Percentiles rank a stretch among this genome's conserved stretches.
Conservation (phyloP, 225 moss, liverwort and hornwort genomes). For the Climacium dendroides region DNA sequence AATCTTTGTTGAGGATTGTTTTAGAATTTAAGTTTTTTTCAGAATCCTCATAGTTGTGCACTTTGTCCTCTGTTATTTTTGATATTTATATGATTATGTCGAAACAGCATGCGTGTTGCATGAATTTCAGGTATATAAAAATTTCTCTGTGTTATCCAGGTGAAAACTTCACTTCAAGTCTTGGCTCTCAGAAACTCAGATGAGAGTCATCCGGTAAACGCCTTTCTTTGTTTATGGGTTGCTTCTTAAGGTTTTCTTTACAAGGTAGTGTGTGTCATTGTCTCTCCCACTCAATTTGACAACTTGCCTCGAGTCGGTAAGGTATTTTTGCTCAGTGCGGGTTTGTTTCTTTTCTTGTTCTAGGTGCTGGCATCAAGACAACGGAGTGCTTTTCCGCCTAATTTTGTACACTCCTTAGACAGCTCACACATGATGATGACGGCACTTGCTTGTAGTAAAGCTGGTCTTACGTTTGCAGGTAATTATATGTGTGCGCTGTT, state of each 20-base stretch:
- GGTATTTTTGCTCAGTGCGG: not conserved
- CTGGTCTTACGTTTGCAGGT: conserved; percentile 67
- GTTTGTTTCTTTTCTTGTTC: not conserved
- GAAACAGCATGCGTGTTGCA: not conserved
- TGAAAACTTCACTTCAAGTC: conserved; percentile 75
- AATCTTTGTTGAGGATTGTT: not conserved
- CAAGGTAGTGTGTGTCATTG: not conserved
- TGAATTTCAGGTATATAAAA: not conserved
- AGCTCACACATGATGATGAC: conserved; percentile 99
- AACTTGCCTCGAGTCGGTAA: not conserved
- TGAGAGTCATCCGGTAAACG: conserved; percentile 53
- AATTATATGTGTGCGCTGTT: too few relatives aligned
- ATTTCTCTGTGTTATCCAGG: conserved; percentile 15
- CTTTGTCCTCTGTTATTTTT: not conserved
- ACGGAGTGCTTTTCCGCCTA: conserved; percentile 85
- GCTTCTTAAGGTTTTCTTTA: not conserved
- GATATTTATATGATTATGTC: not conserved
- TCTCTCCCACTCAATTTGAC: not conserved
- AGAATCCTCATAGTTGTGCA: not conserved
- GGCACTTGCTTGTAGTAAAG: conserved; percentile 53
- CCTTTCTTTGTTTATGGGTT: not conserved
- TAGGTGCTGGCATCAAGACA: conserved; percentile 70
- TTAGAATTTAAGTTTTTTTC: not conserved
- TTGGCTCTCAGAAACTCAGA: conserved; percentile 44
- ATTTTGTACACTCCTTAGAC: conserved; percentile 93